Base-by-base conservation (phyloP, 1,284 basidiomycete species). In the Boletus albobrunnescens region DNA sequence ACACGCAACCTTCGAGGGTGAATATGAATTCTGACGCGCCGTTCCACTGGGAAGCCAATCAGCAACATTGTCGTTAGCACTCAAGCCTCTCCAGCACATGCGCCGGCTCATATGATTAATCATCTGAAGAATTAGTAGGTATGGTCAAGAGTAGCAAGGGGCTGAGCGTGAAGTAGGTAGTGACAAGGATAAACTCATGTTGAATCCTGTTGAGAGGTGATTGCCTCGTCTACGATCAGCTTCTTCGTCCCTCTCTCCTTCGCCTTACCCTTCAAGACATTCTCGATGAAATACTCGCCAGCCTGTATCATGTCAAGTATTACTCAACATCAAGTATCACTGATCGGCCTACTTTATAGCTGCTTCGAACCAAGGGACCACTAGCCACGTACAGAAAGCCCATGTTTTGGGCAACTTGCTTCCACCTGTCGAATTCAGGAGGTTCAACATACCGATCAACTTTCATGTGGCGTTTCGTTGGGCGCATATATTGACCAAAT, bases 401-500 rank as follows among this genome's bases (percentile, higher is more conserved):
- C 77, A 97, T 84, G 50, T 83, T 81, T 63, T 98, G 91, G 11
- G 96, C 95, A 13, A 88, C 74, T 57, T 80, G 72, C 67, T 90
- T 93, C 95, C 95, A 99, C 50, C 79, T 74, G 48, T 91, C 87
- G 61, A 98, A 99, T 67, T 97, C 94, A 3, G 82, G 80, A 0
- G 96, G 96, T 52, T 90, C 81, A 14, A 99, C 93, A 62, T 99
- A 99, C 19, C 91, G 87, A 56, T 93, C 86, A 7, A 99, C 96
- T 70, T 98, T 99, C 96, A 99, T 99, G 69, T 99, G 96, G 27
- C 87, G 79, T 70, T 99, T 99, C 2, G 96, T 99, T 1, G 96
- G 96, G 37, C 96, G 86, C 96, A 99, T 99, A 71, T 99, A 99
- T 72, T 99, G 96, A 1, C 96, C 96, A 64, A 99, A 98, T 0